Evolutionary conservation across 495 filamentous ascomycete species (phyloP).

Genomic region (Xylaria flabelliformis): DNA sequence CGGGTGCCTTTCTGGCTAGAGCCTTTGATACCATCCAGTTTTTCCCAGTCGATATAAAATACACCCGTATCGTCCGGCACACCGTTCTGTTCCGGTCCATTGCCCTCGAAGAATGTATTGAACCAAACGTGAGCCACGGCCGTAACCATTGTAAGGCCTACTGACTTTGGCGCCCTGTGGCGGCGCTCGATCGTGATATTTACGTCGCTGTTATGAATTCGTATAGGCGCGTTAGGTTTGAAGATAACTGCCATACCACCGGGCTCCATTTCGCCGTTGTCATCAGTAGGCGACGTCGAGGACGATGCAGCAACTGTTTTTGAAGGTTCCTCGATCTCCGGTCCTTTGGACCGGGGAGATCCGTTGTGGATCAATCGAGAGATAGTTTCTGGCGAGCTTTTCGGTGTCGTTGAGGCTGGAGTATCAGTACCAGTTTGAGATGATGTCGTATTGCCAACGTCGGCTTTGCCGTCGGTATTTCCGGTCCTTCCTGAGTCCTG

Average conservation of each 20-base stretch:
- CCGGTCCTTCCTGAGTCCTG: slow-evolving; percentile 39
- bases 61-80: slow-evolving; percentile 57
- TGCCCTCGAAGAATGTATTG: slow-evolving; percentile 91
- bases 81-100: slow-evolving; percentile 65
- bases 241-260: slow-evolving; percentile 76
- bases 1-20: slow-evolving; percentile 77
- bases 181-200: slow-evolving; percentile 85
- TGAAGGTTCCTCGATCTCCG: slow-evolving; percentile 1
- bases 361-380: slow-evolving; percentile 15
- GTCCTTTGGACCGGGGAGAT: slow-evolving; percentile 22
- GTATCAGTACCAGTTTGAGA: slow-evolving; percentile 6
- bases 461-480: slow-evolving; percentile 34
- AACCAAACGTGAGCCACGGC: slow-evolving; percentile 96
- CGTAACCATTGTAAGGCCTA: slow-evolving; percentile 88
- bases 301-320: slow-evolving; percentile 18
- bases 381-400: slow-evolving; percentile 31
- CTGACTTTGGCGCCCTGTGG: slow-evolving; percentile 72
- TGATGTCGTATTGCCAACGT: slow-evolving; percentile 21
- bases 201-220: slow-evolving; percentile 80
- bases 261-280: slow-evolving; percentile 45
- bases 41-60: slow-evolving; percentile 66
- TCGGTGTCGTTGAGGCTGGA: slow-evolving; percentile 32
- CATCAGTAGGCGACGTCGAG: slow-evolving; percentile 23
- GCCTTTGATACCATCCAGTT: slow-evolving; percentile 75
- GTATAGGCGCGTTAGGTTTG: slow-evolving; percentile 65